Base-by-base conservation (phyloP, 2,329 filamentous ascomycete genomes). In the Fusarium nelsonii region DNA sequence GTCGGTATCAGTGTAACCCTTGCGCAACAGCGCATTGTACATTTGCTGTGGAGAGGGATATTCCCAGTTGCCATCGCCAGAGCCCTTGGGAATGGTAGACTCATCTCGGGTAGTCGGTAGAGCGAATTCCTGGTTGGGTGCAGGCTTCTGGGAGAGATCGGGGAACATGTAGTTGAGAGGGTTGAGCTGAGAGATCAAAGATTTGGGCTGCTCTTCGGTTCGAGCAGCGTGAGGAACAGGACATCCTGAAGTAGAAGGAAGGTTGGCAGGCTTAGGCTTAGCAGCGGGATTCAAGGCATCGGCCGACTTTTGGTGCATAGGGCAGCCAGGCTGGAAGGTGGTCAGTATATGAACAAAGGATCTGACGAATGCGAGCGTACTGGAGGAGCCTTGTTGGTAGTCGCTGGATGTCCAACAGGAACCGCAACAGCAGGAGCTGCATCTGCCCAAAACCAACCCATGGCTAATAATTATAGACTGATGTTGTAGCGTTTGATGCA, bases 21-120 rank as follows among this genome's bases (percentile, higher is more conserved):
- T 99, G 69, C 96, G 91, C 65, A 98, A 83, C 81, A 99, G 91
- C 9, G 96, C 96, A 76, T 99, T 98, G 85, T 98, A 99, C 96
- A 99, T 99, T 81, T 99, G 96, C 82, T 99, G 96, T 1, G 96
- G 95, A 0, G 94, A 97, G 0, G 96, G 96, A 78, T 99, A 99
- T 80, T 98, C 96, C 96, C 96, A 99, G 75, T 92, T 97, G 46
- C 90, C 88, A 53, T 90, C 86, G 48, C 88, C 87, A 63, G 91
- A 89, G 74, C 92, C 93, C 72, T 92, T 92, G n/a, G 96, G 96
- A 73, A 99, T 99, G 1, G 94, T 94, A 1, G 93, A 97, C 32
- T 87, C 82, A 79, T 97, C 94, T 72, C 96, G 92, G 8, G 90
- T 87, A 3, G 94, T 91, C 1, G 94, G 92, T 1, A 99, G 88